Percentiles rank a stretch among this genome's conserved stretches.
Evolutionary conservation across 2,329 filamentous ascomycete species (phyloP).

Genomic region (Fusarium compactum): DNA sequence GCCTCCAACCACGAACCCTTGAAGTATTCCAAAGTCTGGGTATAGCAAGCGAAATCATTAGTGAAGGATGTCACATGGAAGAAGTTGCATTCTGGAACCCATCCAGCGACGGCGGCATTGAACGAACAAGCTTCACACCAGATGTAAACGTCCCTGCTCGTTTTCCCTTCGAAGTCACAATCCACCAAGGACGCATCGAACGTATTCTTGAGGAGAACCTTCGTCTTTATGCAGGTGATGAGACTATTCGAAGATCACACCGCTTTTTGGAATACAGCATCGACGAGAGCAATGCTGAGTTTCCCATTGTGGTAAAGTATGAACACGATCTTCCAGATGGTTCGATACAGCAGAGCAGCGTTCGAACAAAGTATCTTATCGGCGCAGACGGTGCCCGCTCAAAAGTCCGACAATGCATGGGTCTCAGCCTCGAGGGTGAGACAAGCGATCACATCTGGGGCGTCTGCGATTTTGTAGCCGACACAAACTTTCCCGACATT

Average conservation of each 20-base stretch:
- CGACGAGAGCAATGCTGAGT: neutral
- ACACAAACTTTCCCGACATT: constrained; percentile 24
- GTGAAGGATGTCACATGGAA: constrained; percentile 27
- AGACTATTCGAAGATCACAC: constrained; percentile 4
- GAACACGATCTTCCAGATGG: constrained; percentile 3
- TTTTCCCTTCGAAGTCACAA: constrained; percentile 12
- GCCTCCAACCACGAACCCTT: constrained; percentile 18
- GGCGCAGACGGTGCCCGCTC: constrained; percentile 21
- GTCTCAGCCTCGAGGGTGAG: constrained; percentile 17
- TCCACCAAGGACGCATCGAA: constrained; percentile 24
- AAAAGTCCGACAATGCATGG: constrained; percentile 19
- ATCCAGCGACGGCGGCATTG: neutral
- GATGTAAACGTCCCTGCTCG: constrained; percentile 21
- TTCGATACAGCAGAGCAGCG: neutral
- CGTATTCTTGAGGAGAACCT: constrained; percentile 22
- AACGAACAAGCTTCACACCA: constrained; percentile 10
- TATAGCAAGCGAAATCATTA: constrained; percentile 18
- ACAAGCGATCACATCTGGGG: constrained; percentile 27
- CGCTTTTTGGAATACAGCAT: constrained; percentile 18
- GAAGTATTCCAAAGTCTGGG: constrained; percentile 23
- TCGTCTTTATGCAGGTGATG: neutral
- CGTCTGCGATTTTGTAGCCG: constrained; percentile 20
- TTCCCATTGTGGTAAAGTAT: constrained; percentile 4
- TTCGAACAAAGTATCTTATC: constrained; percentile 17
- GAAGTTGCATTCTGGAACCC: constrained; percentile 29